Conservation (phyloP, 192 early-diverging fungal genomes). For the Linnemannia zychae region DNA sequence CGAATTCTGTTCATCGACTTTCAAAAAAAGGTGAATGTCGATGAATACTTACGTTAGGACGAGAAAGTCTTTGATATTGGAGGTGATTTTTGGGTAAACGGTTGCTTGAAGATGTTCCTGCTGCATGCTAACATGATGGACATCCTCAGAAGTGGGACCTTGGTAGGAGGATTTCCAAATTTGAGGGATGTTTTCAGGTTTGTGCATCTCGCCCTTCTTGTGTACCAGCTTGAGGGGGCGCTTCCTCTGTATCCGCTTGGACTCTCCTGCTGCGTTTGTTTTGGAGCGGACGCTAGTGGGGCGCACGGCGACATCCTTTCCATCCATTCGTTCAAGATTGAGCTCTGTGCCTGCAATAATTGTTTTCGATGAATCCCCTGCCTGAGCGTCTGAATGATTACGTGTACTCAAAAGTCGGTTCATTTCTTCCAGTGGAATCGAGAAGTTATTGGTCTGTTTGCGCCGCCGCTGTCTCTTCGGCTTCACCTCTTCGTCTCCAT, state of each 20-base stretch:
- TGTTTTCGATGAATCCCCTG: not conserved
- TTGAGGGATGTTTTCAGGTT: not conserved
- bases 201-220: slow-evolving; percentile 37
- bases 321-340: not conserved
- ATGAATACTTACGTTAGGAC: slow-evolving; percentile 23
- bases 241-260: not conserved
- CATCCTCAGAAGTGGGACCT: slow-evolving; percentile 31
- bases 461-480: slow-evolving; percentile 16
- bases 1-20: not conserved
- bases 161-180: slow-evolving; percentile 33
- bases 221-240: not conserved
- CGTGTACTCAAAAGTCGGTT: slow-evolving; percentile 2
- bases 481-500: slow-evolving; percentile 8
- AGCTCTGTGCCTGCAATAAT: not conserved
- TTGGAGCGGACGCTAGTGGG: not conserved
- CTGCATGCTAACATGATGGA: slow-evolving; percentile 40
- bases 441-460: slow-evolving; percentile 9
- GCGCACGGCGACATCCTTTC: not conserved
- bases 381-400: not conserved
- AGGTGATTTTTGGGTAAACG: slow-evolving; percentile 24
- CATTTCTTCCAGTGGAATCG: slow-evolving; percentile 25
- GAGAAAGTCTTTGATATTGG: slow-evolving; percentile 29
- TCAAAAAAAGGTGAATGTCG: not conserved
- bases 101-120: slow-evolving; percentile 8
- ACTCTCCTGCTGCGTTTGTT: not conserved